Evolutionary conservation across 2,329 filamentous ascomycete genomes (phyloP), one percentile per base, ranked within the genome.

Genomic region (Diaporthe sp.): DNA sequence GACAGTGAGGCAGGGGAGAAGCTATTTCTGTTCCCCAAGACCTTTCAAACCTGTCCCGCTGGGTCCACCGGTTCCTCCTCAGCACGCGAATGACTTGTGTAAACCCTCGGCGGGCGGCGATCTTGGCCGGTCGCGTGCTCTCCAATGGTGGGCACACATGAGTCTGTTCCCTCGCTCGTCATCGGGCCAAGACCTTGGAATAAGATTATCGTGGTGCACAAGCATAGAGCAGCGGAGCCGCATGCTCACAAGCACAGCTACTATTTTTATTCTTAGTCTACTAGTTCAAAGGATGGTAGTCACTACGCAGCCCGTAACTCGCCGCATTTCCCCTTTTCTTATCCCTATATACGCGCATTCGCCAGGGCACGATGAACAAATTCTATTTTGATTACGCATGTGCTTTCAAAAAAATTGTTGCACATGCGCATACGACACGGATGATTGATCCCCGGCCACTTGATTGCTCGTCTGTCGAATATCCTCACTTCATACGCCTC

Each of bases 71-170:
- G 61, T 67, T 68, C 47, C 22, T 47, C 47, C 20, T 39, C 34
- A 49, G n/a, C 28, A 39, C 22, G 22, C 65, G 31, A 68, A 68
- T 68, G 65, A 68, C 65, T 68, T n/a, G 65, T 39, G 31, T 13
- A 42, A 39, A 53, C 8, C n/a, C 65, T 68, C 7, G 31, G 65
- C 47, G n/a, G 34, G 12, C 47, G 65, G 49, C 65, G 65, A 68
- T 68, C 65, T 28, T 68, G 28, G 31, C 65, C 47, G 13, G 63
- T 51, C 17, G 28, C 63, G 63, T 68, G 44, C 60, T 68, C 63
- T 22, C 20, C 44, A 8, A 4, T 3, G 44, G 28, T 13, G 37
- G 44, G n/a, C 12, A 68, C 44, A 49, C 63, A 49, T 22, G 42
- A 53, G 31, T 68, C 44, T 39, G 20, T 68, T 49, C 65, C 47